These are phyloP conservation scores for Croton laevigatus DNA, from an alignment of 441 rosid species.

Conservation along the genomic window DNA sequence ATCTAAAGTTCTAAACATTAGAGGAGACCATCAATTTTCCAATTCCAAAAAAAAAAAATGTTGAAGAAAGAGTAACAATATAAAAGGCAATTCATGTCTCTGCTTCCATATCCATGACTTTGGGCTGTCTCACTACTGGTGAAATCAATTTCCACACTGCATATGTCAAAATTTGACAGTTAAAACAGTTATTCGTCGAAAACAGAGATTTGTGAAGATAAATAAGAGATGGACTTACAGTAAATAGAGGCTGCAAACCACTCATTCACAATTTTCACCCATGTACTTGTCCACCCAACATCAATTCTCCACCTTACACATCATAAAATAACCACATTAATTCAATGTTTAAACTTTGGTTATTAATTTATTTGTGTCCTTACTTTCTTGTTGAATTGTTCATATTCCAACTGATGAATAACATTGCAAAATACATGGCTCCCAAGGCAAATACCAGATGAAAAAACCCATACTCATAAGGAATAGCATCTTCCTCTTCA, in stretches of 20 bases:
- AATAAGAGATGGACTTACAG: constrained; percentile 41
- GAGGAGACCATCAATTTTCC: not conserved
- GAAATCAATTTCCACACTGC: constrained; percentile 84
- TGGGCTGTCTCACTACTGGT: constrained; percentile 54
- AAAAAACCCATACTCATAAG: constrained; percentile 74
- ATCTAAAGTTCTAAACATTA: no score
- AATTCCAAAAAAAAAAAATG: not conserved
- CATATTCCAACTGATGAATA: constrained; percentile 88
- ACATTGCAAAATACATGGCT: constrained; percentile 92
- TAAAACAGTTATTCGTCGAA: not conserved
- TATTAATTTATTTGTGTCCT: constrained; percentile 9
- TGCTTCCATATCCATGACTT: constrained; percentile 40
- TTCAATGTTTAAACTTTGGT: not conserved
- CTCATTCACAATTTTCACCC: constrained; percentile 87
- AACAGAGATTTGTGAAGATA: not conserved
- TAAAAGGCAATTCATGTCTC: constrained; percentile 15
- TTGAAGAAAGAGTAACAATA: constrained; percentile 14
- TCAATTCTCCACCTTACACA: constrained; percentile 80
- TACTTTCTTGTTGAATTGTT: constrained; percentile 52
- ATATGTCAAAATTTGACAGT: not conserved
- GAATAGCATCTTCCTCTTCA: constrained; percentile 56
- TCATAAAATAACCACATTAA: constrained; percentile 4
- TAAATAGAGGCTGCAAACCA: constrained; percentile 84
- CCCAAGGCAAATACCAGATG: constrained; percentile 83
- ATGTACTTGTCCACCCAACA: constrained; percentile 90